These are phyloP conservation scores for Sequoia sempervirens DNA, from an alignment of 75 land plant genomes.

Conservation along the genomic window DNA sequence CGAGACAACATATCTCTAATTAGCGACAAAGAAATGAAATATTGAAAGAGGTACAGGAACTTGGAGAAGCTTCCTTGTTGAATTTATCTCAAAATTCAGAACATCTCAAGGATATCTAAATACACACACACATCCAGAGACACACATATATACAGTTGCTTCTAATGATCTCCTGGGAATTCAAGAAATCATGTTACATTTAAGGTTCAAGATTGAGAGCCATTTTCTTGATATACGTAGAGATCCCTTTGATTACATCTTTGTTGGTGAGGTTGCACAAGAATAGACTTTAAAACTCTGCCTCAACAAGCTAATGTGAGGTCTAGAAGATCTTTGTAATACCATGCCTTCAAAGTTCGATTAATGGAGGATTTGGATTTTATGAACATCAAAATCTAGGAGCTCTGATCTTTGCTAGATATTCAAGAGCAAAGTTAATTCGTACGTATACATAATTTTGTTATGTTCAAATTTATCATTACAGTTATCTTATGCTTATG, in stretches of 20 bases:
- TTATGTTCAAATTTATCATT: too few relatives aligned
- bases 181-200: neutral
- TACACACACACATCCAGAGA: neutral
- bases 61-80: neutral
- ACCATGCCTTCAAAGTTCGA: neutral
- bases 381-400: neutral
- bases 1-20: too few relatives aligned
- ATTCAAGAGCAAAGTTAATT: neutral
- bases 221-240: neutral
- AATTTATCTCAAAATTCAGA: neutral
- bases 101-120: neutral
- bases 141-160: neutral
- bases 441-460: too few relatives aligned
- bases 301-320: neutral
- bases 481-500: too few relatives aligned
- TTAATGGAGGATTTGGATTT: neutral
- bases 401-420: neutral
- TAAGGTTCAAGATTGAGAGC: neutral
- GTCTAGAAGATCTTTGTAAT: neutral
- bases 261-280: neutral
- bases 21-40: neutral
- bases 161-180: neutral
- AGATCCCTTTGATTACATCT: neutral
- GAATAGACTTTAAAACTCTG: too few relatives aligned
- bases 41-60: neutral